Conservation (phyloP, 441 rosid genomes). For the Eutrema salsugineum region DNA sequence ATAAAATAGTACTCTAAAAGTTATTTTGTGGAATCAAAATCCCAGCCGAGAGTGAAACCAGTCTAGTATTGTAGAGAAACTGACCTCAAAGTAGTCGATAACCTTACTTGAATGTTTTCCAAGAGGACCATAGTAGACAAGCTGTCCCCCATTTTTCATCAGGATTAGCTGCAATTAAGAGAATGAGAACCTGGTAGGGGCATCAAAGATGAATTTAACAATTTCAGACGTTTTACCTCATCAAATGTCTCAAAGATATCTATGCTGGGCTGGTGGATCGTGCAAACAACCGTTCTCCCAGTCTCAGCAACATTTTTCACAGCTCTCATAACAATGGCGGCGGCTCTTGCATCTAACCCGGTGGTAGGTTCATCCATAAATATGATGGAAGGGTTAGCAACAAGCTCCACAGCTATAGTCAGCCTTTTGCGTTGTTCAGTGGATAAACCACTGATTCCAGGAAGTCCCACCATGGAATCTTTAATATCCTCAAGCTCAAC, state of each 20-base stretch:
- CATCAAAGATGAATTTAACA: background rate
- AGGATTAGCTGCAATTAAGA: constrained; percentile 44
- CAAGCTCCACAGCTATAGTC: constrained; percentile 62
- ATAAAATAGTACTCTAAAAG: background rate
- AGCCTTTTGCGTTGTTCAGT: constrained; percentile 60
- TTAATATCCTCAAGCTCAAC: constrained; percentile 42
- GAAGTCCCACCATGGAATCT: constrained; percentile 45
- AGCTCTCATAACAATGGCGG: constrained; percentile 61
- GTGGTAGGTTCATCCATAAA: constrained; percentile 66
- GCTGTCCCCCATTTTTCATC: constrained; percentile 50
- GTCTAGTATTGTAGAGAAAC: background rate
- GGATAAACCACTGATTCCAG: constrained; percentile 47
- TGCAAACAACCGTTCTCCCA: constrained; percentile 55
- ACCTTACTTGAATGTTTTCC: constrained; percentile 38
- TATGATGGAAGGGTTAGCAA: constrained; percentile 54
- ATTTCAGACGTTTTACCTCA: constrained; percentile 35
- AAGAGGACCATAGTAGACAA: constrained; percentile 44
- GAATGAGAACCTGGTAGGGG: background rate
- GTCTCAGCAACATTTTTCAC: constrained; percentile 52
- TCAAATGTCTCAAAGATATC: constrained; percentile 52
- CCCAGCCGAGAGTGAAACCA: background rate
- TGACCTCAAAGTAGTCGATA: constrained; percentile 47
- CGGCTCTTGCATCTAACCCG: constrained; percentile 60
- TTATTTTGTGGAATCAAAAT: background rate
- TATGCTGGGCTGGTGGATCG: constrained; percentile 62